A percentile compares a stretch with the other conserved stretches of the same genome.
These are phyloP conservation scores for Quercus bicolor DNA, from an alignment of 306 rosid genomes.

Conservation along the genomic window DNA sequence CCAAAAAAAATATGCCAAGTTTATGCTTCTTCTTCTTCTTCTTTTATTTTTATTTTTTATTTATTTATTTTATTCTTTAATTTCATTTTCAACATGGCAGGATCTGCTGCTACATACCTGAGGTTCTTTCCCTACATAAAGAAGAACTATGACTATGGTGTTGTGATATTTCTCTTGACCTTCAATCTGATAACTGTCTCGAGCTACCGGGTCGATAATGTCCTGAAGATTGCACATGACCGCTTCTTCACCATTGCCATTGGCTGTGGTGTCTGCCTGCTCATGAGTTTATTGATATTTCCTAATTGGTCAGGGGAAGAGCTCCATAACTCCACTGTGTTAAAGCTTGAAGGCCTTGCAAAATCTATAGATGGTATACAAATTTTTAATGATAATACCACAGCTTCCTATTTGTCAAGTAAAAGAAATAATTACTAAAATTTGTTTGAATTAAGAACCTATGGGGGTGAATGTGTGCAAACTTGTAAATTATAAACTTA, in stretches of 20 bases:
- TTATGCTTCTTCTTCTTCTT: not conserved
- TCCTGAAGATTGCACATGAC: conserved; percentile 70
- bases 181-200: conserved; percentile 80
- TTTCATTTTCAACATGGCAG: conserved; percentile 44
- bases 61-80: no score
- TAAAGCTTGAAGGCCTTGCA: conserved; percentile 88
- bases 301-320: conserved; percentile 98
- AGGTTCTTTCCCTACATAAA: conserved; percentile 89
- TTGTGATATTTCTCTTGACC: conserved; percentile 85
- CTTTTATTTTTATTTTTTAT: no score
- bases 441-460: not conserved
- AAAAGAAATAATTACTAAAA: not conserved
- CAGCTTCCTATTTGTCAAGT: not conserved
- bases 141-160: conserved; percentile 87
- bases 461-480: not conserved
- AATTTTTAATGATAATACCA: not conserved
- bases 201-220: conserved; percentile 60
- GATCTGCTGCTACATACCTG: conserved; percentile 73
- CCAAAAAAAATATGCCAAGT: not conserved
- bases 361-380: conserved; percentile 77
- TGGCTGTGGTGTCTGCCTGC: conserved; percentile 80
- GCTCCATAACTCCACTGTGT: conserved; percentile 67
- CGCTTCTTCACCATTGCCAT: conserved; percentile 76
- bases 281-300: conserved; percentile 73
- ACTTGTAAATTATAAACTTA: not conserved